A percentile compares a stretch with the other conserved stretches of the same genome.
Conservation (phyloP, 2,329 filamentous ascomycete genomes). For the Colletotrichum sp. region DNA sequence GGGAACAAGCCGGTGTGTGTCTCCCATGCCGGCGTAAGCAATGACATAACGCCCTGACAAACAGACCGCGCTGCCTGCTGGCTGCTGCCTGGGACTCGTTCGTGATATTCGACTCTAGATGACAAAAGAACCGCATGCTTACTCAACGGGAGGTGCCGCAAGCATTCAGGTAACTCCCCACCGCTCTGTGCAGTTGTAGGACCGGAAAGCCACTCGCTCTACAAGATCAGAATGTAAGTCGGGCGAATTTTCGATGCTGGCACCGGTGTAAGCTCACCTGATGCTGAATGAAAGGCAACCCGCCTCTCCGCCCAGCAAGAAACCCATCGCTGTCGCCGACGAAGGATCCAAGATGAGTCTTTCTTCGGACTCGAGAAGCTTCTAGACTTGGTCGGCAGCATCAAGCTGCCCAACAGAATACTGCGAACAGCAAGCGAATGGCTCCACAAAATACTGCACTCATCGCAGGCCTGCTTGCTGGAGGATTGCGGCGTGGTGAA, state of each 20-base stretch:
- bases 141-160: not conserved
- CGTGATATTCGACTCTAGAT: not conserved
- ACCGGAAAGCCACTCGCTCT: not conserved
- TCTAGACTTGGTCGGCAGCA: not conserved
- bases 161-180: not conserved
- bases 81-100: not conserved
- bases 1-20: not conserved
- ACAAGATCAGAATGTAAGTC: not conserved
- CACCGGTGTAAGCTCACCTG: constrained; percentile 2
- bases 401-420: not conserved
- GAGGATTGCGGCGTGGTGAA: not conserved
- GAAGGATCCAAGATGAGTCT: not conserved
- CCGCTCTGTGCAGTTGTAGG: not conserved
- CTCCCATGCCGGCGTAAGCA: constrained; percentile 4
- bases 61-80: not conserved
- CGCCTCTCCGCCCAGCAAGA: not conserved
- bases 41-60: not conserved
- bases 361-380: not conserved
- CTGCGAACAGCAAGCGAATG: not conserved
- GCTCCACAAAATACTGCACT: not conserved
- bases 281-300: not conserved
- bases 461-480: not conserved
- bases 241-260: not conserved
- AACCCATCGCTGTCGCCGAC: not conserved
- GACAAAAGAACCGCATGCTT: not conserved